Percentiles rank a stretch among this genome's conserved stretches.
Conservation (phyloP, 1,284 basidiomycete genomes). For the Moniliophthora roreri region DNA sequence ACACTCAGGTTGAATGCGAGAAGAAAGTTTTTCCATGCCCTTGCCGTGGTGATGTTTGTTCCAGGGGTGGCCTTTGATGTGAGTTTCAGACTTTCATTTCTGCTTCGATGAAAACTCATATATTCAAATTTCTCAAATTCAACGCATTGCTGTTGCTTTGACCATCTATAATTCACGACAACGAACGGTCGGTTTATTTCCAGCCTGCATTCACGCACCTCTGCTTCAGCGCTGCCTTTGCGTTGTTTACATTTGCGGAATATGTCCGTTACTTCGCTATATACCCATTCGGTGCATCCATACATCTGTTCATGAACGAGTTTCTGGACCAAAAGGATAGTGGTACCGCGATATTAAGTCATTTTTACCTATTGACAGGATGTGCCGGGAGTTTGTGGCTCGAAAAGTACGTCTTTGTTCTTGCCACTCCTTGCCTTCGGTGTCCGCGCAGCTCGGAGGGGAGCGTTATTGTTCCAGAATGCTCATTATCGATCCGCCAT, state of each 20-base stretch:
- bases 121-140: too few species aligned
- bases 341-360: constrained; percentile 95
- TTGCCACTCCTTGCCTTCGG: constrained; percentile 8
- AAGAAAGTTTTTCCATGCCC: constrained; percentile 95
- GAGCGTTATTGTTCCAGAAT: constrained; percentile 9
- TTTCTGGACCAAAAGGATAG: constrained; percentile 95
- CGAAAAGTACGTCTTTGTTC: constrained; percentile 69
- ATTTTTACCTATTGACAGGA: constrained; percentile 95
- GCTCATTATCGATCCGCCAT: too few species aligned
- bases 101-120: too few species aligned
- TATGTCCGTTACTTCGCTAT: constrained; percentile 98
- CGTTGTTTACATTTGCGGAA: constrained; percentile 93
- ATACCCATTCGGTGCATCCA: constrained; percentile 91
- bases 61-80: constrained; percentile 93
- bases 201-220: constrained; percentile 98
- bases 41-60: constrained; percentile 95
- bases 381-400: constrained; percentile 95
- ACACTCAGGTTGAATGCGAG: constrained; percentile 91
- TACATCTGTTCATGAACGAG: constrained; percentile 97
- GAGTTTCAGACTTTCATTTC: constrained; percentile 36
- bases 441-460: neutral
- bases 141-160: neutral
- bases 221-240: constrained; percentile 91
- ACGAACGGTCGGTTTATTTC: constrained; percentile 19
- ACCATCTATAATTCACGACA: neutral